phyloP scores from a whole-genome alignment of 2,329 filamentous ascomycete species.

The Stylonectria norvegica region DNA sequence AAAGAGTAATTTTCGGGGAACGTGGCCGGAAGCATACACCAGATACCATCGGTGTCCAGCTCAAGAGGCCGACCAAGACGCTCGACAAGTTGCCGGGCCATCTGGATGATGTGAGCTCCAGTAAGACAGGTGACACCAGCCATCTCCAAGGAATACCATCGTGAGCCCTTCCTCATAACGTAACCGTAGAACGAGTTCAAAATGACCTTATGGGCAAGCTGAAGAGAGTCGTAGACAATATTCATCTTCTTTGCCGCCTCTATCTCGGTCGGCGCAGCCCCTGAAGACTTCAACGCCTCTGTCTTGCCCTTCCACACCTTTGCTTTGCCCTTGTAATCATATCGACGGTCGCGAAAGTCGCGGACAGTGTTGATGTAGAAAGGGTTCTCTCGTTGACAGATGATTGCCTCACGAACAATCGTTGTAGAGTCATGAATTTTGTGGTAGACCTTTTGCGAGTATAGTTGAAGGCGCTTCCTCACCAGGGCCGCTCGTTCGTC shows the following conservation, averaged over 20 bases:
- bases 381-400: constrained; percentile 95
- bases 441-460: constrained; percentile 98
- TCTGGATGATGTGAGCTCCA: constrained; percentile 92
- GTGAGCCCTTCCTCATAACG: constrained; percentile 97
- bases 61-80: constrained; percentile 89
- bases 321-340: constrained; percentile 97
- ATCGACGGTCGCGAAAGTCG: constrained; percentile 93
- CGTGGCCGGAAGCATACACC: constrained; percentile 95
- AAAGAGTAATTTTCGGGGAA: constrained; percentile 97
- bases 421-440: constrained; percentile 96
- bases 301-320: constrained; percentile 99
- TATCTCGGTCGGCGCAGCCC: constrained; percentile 71
- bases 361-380: constrained; percentile 97
- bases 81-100: constrained; percentile 91
- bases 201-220: constrained; percentile 98
- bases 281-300: constrained; percentile 76
- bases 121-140: constrained; percentile 97
- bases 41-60: constrained; percentile 97
- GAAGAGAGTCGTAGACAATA: constrained; percentile 88
- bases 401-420: constrained; percentile 91
- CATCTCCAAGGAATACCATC: constrained; percentile 99
- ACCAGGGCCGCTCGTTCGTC: constrained; percentile 81
- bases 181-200: constrained; percentile 99
- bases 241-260: constrained; percentile 99
- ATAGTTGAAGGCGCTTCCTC: constrained; percentile 84